These are phyloP conservation scores for Sarcomyxa edulis DNA, from an alignment of 768 basidiomycete species.

Conservation along the genomic window DNA sequence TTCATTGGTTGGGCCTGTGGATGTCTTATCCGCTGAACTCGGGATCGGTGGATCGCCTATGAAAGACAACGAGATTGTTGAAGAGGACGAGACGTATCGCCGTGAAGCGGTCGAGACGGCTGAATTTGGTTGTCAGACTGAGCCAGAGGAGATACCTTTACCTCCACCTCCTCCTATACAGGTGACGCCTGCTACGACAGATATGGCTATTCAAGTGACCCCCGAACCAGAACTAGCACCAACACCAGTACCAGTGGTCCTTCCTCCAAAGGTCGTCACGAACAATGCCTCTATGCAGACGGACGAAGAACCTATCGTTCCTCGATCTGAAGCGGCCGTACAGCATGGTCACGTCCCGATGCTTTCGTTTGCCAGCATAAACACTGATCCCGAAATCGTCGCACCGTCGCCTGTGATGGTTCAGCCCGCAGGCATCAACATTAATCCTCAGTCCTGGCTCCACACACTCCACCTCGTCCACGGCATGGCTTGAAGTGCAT, in stretches of 20 bases:
- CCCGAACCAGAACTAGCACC: constrained; percentile 14
- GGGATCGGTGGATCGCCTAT: constrained; percentile 41
- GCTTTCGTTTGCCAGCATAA: constrained; percentile 26
- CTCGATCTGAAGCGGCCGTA: constrained; percentile 41
- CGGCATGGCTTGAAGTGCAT: too few species aligned
- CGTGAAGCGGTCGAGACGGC: too few species aligned
- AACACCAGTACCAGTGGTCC: constrained; percentile 16
- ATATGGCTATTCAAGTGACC: constrained; percentile 39
- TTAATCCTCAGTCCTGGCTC: too few species aligned
- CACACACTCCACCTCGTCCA: too few species aligned
- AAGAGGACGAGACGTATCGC: constrained; percentile 25
- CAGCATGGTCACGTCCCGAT: constrained; percentile 38
- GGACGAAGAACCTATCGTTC: constrained; percentile 32
- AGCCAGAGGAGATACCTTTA: constrained; percentile 31
- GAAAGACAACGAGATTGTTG: constrained; percentile 30
- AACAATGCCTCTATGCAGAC: constrained; percentile 44
- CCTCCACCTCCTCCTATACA: constrained; percentile 13
- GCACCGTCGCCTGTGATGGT: constrained; percentile 14
- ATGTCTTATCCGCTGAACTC: constrained; percentile 66
- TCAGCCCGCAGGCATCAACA: too few species aligned
- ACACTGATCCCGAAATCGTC: constrained; percentile 29
- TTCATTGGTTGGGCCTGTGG: constrained; percentile 67
- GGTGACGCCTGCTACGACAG: constrained; percentile 21
- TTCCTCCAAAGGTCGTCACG: constrained; percentile 15
- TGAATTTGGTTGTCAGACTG: constrained; percentile 68